Base-by-base conservation (phyloP, 164 flowering plant species). In the Cinnamomum micranthum region DNA sequence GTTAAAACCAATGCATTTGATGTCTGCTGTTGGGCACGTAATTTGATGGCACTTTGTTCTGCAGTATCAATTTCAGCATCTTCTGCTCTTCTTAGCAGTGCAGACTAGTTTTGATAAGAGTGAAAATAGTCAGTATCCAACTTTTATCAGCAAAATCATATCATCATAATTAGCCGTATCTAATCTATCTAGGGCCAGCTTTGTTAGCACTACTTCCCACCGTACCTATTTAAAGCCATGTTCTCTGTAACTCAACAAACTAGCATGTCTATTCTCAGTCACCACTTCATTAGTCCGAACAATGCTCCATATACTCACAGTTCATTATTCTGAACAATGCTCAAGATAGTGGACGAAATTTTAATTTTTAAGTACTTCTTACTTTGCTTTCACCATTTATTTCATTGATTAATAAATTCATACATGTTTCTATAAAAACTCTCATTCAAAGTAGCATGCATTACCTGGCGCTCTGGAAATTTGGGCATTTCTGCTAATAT, bases 401-500 rank as follows among this genome's bases (percentile, higher is more conserved):
- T 31, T 52, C 3, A 11, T 31, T 71, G 24, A 47, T 51, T 51
- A 28, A 13, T 50, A 68, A 60, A 58, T 47, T 41, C 66, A 75
- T 72, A 14, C 73, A 20, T 27, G 25, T 28, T 33, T 12, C 12
- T 14, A 22, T 31, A 24, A 41, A 7, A 69, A 23, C 19, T 13
- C 70, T 17, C 22, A 15, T 67, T 67, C 10, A 69, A 41, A 6
- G 24, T 47, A 41, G 71, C 58, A 41, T 13, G 55, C 17, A 74
- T 69, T 73, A 94, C 99, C 94, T 94, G 91, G 28, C 99, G 90
- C 84, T 94, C 98, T 73, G 99, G 98, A 80, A 96, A 96, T 83
- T 96, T 96, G 20, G 99, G 99, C 98, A 94, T 96, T 86, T 94
- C 99, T 75, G 99, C 97, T 81, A 96, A 82, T 78, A 96, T 88